Evolutionary conservation across 2,329 filamentous ascomycete genomes (phyloP), one percentile per base, ranked within the genome.

Genomic region (Tolypocladium inflatum): DNA sequence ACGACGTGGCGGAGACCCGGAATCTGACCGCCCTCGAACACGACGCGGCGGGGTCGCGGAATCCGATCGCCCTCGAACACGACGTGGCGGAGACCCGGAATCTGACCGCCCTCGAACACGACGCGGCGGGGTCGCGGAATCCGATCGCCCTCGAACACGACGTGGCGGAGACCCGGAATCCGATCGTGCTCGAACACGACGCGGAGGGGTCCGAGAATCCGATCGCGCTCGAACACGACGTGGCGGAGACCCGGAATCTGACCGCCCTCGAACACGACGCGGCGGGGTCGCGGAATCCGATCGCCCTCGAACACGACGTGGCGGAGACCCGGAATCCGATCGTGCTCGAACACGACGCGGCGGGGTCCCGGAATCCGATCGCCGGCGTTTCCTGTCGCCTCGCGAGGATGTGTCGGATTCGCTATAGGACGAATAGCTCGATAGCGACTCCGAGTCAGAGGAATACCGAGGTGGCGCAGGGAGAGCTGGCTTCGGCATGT

Each of bases 401-500:
- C 48, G 48, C 26, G 48, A 51, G 9, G 48, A 51, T 10, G 10
- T 17, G 48, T 51, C 48, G 5, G 48, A 51, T 19, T 51, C 48
- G 48, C 48, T 83, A 68, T 90, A 89, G 23, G 88, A 91, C 0
- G 87, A 91, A 68, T 91, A 93, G 73, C 88, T 91, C 10, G 87
- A 91, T 11, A 86, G 84, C 0, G 87, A 90, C 52, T 89, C 87
- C 0, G 86, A 86, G 60, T 87, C 85, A 0, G 86, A 87, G 54
- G 84, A 79, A 39, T 78, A 77, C 10, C 73, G 76, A 1, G 89
- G 76, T 1, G 89, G 76, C 1, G 90, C 85, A 7, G 89, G 89
- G 30, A 89, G 76, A 1, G 88, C 81, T 3, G 92, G 91, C 70
- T 95, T 94, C 15, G 92, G 92, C 73, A 95, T 84, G 68, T 91